Evolutionary conservation across 306 rosid species (phyloP).

Genomic region (Medicago arabica): DNA sequence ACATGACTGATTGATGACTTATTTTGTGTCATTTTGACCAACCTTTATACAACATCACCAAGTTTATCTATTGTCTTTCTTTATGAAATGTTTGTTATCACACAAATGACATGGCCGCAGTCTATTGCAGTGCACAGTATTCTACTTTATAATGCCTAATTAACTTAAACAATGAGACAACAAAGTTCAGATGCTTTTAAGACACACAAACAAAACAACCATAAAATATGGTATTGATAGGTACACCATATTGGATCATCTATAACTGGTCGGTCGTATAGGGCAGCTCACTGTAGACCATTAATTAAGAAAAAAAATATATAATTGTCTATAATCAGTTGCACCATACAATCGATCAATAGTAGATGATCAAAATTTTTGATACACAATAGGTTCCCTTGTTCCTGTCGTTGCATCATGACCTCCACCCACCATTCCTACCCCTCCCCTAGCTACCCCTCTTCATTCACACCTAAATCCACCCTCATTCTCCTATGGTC

Average conservation of each 20-base stretch:
- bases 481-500: too few relatives aligned
- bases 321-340: background rate
- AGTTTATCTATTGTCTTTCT: slow-evolving; percentile 31
- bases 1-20: slow-evolving; percentile 37
- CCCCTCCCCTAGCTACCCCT: background rate
- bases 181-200: background rate
- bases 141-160: background rate
- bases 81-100: slow-evolving; percentile 25
- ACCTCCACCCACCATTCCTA: background rate
- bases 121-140: slow-evolving; percentile 7
- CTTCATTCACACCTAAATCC: too few relatives aligned
- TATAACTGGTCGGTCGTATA: background rate
- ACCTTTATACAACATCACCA: slow-evolving; percentile 24
- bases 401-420: background rate
- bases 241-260: background rate
- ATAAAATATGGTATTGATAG: background rate
- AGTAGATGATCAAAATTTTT: background rate
- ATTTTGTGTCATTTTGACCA: slow-evolving; percentile 40
- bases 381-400: background rate
- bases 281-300: background rate
- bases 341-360: background rate
- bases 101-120: slow-evolving; percentile 2
- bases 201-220: background rate
- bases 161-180: slow-evolving; percentile 3
- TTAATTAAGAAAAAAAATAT: too few relatives aligned